These are phyloP conservation scores for Hyaloscypha finlandica DNA, from an alignment of 495 filamentous ascomycete genomes.

Conservation along the genomic window DNA sequence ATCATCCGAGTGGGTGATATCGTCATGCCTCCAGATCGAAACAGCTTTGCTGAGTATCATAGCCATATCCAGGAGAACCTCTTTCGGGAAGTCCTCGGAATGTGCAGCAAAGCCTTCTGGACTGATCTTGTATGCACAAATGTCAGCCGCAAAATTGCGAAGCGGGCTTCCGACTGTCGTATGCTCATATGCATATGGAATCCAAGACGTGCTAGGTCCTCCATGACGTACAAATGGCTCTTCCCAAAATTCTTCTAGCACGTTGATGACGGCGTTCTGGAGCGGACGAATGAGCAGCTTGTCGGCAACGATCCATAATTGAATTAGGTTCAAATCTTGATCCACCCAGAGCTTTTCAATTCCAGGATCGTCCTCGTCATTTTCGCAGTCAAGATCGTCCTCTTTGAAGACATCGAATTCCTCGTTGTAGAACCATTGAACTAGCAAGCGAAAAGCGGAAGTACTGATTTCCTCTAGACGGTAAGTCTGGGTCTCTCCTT, in stretches of 20 bases:
- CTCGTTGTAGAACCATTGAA: conserved; percentile 13
- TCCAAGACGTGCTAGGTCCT: too few relatives aligned
- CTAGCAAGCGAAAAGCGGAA: background rate
- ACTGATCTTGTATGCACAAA: too few relatives aligned
- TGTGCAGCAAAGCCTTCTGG: too few relatives aligned
- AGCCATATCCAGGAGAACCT: too few relatives aligned
- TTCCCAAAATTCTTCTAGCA: background rate
- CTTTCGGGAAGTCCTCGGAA: too few relatives aligned
- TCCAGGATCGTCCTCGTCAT: background rate
- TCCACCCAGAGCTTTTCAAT: background rate
- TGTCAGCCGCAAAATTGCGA: too few relatives aligned
- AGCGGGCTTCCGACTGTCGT: too few relatives aligned
- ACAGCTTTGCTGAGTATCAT: too few relatives aligned
- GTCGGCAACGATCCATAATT: conserved; percentile 13
- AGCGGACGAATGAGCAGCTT: conserved; percentile 3
- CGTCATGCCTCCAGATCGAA: too few relatives aligned
- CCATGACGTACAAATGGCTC: conserved; percentile 23
- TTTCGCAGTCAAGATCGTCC: background rate
- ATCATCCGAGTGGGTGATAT: too few relatives aligned
- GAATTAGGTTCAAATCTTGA: conserved; percentile 1
- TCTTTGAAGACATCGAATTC: background rate
- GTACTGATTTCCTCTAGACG: background rate
- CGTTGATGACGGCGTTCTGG: conserved; percentile 7
- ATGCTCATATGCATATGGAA: too few relatives aligned
- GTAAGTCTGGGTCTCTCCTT: conserved; percentile 16